Percentiles rank a stretch among this genome's conserved stretches.
Conservation (phyloP, 2,329 filamentous ascomycete species). For the Talaromyces verruculosus region DNA sequence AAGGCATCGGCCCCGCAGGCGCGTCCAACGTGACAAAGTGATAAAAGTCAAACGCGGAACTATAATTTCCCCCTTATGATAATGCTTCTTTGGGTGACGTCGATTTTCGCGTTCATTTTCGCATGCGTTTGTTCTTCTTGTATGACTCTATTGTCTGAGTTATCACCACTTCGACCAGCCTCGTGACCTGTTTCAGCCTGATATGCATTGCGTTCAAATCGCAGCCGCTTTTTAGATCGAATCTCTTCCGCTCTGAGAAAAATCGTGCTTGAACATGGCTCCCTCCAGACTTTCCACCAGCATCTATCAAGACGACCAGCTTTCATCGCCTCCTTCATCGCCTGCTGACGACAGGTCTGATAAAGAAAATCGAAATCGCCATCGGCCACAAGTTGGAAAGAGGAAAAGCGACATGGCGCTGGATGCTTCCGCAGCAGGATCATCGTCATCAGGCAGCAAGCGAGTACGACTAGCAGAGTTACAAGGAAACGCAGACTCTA, state of each 20-base stretch:
- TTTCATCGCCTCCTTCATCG: slow-evolving; percentile 12
- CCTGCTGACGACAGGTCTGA: slow-evolving; percentile 36
- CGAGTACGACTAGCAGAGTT: slow-evolving; percentile 44
- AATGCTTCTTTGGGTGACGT: neutral
- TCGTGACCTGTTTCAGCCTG: neutral
- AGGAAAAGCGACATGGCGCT: slow-evolving; percentile 44
- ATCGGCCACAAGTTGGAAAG: slow-evolving; percentile 38
- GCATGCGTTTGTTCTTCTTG: neutral
- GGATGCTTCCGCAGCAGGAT: slow-evolving; percentile 39
- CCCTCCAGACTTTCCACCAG: slow-evolving; percentile 3
- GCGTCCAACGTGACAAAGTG: neutral
- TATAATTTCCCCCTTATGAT: neutral
- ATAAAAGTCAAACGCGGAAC: slow-evolving; percentile 3
- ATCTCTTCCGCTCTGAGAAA: slow-evolving; percentile 3
- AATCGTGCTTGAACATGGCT: slow-evolving; percentile 14
- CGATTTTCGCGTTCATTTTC: slow-evolving; percentile 6
- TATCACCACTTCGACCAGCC: neutral
- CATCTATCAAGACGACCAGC: slow-evolving; percentile 4
- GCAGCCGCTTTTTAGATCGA: slow-evolving; percentile 13
- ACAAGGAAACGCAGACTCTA: slow-evolving; percentile 32
- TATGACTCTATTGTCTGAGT: neutral
- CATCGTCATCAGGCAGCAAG: slow-evolving; percentile 40
- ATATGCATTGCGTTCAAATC: neutral
- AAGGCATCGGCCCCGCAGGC: neutral
- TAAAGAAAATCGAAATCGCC: slow-evolving; percentile 48